Evolutionary conservation across 257 asterid genomes (phyloP).

Genomic region (Solanum microdontum): DNA sequence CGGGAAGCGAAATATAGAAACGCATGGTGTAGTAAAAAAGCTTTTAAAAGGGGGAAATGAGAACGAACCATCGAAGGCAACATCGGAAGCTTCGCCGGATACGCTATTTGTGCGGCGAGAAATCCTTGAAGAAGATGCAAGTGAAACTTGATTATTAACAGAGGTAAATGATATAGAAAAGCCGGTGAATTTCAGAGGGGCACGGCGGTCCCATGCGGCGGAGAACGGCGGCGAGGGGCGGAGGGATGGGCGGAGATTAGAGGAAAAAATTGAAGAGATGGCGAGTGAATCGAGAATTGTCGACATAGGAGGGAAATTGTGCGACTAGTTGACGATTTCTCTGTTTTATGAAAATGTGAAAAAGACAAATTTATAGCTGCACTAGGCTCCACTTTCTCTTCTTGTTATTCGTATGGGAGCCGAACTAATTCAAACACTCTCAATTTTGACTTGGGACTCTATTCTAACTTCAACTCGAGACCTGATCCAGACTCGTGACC

Average conservation of each 20-base stretch:
- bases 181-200: neutral
- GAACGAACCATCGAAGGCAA: neutral
- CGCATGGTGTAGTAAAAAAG: neutral
- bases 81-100: neutral
- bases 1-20: neutral
- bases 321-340: neutral
- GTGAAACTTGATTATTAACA: neutral
- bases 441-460: fast-evolving
- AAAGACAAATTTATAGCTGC: neutral
- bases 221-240: neutral
- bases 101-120: neutral
- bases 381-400: neutral
- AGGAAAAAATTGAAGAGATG: neutral
- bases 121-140: neutral
- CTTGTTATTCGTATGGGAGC: fast-evolving
- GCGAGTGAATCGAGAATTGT: neutral
- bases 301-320: neutral
- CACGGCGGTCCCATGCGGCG: neutral
- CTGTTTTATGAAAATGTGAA: neutral
- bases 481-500: too few species aligned
- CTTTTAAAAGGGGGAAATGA: too few species aligned
- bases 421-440: neutral
- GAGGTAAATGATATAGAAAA: neutral
- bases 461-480: neutral
- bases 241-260: neutral